phyloP scores from a whole-genome alignment of 2,329 filamentous ascomycete species.

The Pseudocercospora fuligena region DNA sequence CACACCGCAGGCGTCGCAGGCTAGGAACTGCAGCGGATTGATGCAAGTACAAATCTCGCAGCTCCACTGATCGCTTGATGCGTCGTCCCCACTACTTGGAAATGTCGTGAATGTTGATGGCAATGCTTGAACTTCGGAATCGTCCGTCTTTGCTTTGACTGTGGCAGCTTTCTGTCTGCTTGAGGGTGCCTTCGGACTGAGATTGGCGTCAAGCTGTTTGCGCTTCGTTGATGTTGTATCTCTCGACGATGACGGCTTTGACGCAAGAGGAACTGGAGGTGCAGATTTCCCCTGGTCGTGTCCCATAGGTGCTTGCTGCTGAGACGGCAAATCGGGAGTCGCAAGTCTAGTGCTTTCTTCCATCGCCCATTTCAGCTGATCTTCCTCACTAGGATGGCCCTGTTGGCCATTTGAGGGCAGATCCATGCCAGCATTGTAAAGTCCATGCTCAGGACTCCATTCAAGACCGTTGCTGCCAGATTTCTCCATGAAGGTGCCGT shows the following conservation, averaged over 20 bases:
- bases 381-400: slow-evolving; percentile 39
- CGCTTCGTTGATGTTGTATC: slow-evolving; percentile 9
- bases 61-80: slow-evolving; percentile 53
- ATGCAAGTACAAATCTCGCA: slow-evolving; percentile 66
- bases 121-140: slow-evolving; percentile 8
- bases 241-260: slow-evolving; percentile 3
- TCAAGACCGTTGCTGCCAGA: slow-evolving; percentile 53
- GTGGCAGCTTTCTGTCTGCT: neutral
- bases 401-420: slow-evolving; percentile 9
- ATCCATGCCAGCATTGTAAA: slow-evolving; percentile 36
- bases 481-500: slow-evolving; percentile 62
- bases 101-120: slow-evolving; percentile 21
- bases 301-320: slow-evolving; percentile 11
- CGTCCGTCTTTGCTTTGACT: neutral
- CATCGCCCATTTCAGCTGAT: slow-evolving; percentile 45
- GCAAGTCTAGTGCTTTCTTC: slow-evolving; percentile 36
- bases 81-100: slow-evolving; percentile 40
- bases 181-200: neutral
- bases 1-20: slow-evolving; percentile 64
- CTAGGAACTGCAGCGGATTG: slow-evolving; percentile 63
- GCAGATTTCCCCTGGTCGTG: slow-evolving; percentile 3
- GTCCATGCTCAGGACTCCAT: slow-evolving; percentile 44
- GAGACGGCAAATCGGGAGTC: neutral
- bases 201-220: slow-evolving; percentile 3
- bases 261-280: neutral